Base-by-base conservation (phyloP, 2,329 filamentous ascomycete species). In the Thielaviopsis euricoi region DNA sequence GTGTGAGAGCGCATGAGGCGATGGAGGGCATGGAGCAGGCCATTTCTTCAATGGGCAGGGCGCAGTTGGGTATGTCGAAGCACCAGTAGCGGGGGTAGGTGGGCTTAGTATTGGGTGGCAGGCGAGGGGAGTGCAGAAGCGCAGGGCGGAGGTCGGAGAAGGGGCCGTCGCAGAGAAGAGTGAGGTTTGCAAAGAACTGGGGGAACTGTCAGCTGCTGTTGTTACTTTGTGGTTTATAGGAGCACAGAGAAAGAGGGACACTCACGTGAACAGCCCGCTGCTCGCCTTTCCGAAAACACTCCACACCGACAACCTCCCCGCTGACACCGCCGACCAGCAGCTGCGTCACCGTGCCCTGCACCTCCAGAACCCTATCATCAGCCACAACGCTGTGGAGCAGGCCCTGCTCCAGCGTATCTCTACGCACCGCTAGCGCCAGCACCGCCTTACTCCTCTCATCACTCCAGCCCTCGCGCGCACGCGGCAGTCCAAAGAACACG, bases 11-110 rank as follows among this genome's bases (percentile, higher is more conserved):
- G 23, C 62, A 65, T 10, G 64, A 66, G n/a, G 63, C 66, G 13
- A 65, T 67, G 59, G 66, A 65, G 0, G 64, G 66, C 43, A 59
- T 67, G 56, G 65, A 64, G 19, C 66, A 67, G 52, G 29, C 58
- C 48, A 60, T 56, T 52, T 60, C 58, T 51, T 60, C 58, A 21
- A 56, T 37, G 29, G 58, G 58, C n/a, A 60, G 25, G 6, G 54
- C 19, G 13, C 51, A 55, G 19, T 67, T 58, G 61, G 64, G 64
- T 26, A 62, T 67, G 55, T 67, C 66, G 64, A 66, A 59, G 23
- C 51, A 64, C 49, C 66, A 67, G 51, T 64, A 63, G 58, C 66
- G 62, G 57, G 61, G n/a, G 62, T 64, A 52, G 59, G 64, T 46
- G 55, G 67, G 60, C 57, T 62, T 43, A 61, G 66, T 48, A 64